Conservation (phyloP, 495 filamentous ascomycete genomes). For the Penicillium paxilli region DNA sequence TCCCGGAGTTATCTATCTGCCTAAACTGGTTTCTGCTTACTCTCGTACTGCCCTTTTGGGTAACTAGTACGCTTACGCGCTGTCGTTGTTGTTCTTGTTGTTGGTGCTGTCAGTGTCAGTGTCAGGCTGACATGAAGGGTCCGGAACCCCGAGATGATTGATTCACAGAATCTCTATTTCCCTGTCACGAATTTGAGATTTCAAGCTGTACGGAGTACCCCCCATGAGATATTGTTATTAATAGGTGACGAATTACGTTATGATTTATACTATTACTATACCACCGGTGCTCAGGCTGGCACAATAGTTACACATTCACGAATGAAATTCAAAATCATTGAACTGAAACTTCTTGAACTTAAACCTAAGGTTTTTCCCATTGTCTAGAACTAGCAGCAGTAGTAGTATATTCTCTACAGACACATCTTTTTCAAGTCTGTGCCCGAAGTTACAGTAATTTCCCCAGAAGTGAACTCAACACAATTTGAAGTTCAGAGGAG, state of each 20-base stretch:
- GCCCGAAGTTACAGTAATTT: neutral
- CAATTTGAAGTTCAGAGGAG: neutral
- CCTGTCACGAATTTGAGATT: too few species aligned
- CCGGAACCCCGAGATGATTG: too few species aligned
- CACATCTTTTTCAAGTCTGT: too few species aligned
- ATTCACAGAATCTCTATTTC: too few species aligned
- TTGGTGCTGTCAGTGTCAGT: too few species aligned
- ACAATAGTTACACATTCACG: too few species aligned
- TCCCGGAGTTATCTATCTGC: neutral
- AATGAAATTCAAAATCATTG: neutral
- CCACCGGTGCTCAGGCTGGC: neutral
- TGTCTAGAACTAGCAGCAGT: too few species aligned
- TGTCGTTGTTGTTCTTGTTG: too few species aligned
- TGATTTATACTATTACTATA: neutral
- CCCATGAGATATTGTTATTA: neutral
- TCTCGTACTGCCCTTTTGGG: too few species aligned
- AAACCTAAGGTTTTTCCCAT: too few species aligned
- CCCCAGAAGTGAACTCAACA: neutral
- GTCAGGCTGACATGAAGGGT: neutral
- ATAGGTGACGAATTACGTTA: neutral
- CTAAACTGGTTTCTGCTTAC: neutral
- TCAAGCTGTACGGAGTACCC: too few species aligned
- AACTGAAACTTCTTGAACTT: too few species aligned
- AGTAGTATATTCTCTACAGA: slow-evolving; percentile 1
- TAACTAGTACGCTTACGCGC: neutral